Conservation (phyloP, 306 rosid genomes). For the Glycyrrhiza uralensis region DNA sequence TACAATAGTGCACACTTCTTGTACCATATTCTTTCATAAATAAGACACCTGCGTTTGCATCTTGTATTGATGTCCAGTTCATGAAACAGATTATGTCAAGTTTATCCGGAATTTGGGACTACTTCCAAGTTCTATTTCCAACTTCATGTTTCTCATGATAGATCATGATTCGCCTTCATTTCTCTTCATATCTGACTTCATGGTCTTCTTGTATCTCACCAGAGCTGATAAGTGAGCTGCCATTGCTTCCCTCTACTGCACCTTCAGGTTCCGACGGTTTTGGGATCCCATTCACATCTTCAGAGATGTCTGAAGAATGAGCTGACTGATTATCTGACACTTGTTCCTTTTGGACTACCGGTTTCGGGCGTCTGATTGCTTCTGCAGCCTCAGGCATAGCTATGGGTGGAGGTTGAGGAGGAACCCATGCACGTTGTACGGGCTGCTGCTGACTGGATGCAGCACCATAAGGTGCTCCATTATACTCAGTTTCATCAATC, state of each 20-base stretch:
- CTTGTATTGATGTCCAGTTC: constrained; percentile 2
- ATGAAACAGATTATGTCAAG: constrained; percentile 9
- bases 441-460: constrained; percentile 47
- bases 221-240: constrained; percentile 15
- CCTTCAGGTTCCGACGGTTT: constrained; percentile 59
- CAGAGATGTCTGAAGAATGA: constrained; percentile 46
- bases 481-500: constrained; percentile 53
- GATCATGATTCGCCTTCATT: constrained; percentile 27
- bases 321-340: constrained; percentile 41
- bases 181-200: constrained; percentile 23
- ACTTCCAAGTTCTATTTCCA: neutral
- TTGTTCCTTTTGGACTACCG: constrained; percentile 53
- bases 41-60: neutral
- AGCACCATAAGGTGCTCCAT: constrained; percentile 39
- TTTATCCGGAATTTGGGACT: constrained; percentile 7
- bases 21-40: constrained; percentile 6
- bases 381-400: constrained; percentile 86
- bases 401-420: constrained; percentile 93
- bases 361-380: constrained; percentile 87
- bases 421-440: constrained; percentile 73
- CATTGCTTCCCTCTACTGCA: constrained; percentile 28
- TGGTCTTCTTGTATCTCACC: constrained; percentile 59
- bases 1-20: neutral
- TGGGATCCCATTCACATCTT: constrained; percentile 46
- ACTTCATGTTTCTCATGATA: constrained; percentile 4